Percentiles rank a stretch among this genome's conserved stretches.
Conservation (phyloP, 2,329 filamentous ascomycete genomes). For the Bertia moriformis region DNA sequence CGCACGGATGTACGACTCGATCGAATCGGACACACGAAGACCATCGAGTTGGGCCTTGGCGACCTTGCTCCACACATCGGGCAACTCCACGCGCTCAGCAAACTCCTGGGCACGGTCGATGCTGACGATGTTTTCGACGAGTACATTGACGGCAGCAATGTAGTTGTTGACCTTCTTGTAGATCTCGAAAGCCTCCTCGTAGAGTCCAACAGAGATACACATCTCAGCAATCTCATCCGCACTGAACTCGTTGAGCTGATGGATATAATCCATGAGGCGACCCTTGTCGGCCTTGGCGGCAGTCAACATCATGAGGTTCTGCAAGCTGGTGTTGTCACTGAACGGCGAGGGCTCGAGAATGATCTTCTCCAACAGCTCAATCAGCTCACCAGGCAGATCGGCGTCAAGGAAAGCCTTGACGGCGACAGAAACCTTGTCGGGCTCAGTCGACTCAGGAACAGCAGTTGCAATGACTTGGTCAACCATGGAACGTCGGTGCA, state of each 20-base stretch:
- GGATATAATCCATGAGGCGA: conserved; percentile 90
- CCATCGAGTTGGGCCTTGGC: conserved; percentile 96
- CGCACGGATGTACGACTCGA: conserved; percentile 94
- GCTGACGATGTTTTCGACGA: conserved; percentile 92
- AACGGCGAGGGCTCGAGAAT: conserved; percentile 98
- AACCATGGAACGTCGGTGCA: conserved; percentile 81
- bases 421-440: conserved; percentile 85
- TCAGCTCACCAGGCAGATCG: conserved; percentile 83
- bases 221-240: conserved; percentile 84
- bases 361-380: conserved; percentile 97
- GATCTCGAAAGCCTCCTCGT: conserved; percentile 94
- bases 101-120: conserved; percentile 94
- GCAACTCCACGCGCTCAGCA: conserved; percentile 82
- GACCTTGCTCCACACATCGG: conserved; percentile 96
- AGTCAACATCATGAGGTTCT: conserved; percentile 91
- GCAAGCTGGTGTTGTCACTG: conserved; percentile 90
- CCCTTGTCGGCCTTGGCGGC: conserved; percentile 93
- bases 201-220: conserved; percentile 86
- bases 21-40: conserved; percentile 77
- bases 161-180: conserved; percentile 96
- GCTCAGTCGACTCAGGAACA: conserved; percentile 81
- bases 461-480: conserved; percentile 94
- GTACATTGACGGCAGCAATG: conserved; percentile 70
- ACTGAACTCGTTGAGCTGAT: conserved; percentile 76
- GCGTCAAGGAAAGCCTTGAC: conserved; percentile 84